Percentiles rank a stretch among this genome's conserved stretches.
Evolutionary conservation across 2,329 filamentous ascomycete genomes (phyloP).

Genomic region (Trichophyton rubrum): DNA sequence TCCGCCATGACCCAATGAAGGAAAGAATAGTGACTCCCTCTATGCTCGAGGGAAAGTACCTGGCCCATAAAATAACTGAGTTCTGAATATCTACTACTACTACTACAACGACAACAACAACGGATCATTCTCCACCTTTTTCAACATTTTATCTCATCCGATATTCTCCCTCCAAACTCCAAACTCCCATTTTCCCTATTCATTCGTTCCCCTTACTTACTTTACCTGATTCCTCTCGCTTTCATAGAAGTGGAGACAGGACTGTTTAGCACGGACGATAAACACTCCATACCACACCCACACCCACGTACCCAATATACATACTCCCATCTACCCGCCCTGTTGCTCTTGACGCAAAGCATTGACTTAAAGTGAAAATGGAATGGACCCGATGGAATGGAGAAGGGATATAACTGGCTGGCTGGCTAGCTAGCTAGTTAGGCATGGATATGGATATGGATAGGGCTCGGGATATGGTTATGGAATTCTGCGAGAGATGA

Average conservation of each 20-base stretch:
- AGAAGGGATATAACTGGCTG: no score
- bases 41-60: slow-evolving; percentile 1
- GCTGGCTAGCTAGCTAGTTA: no score
- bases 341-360: no score
- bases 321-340: no score
- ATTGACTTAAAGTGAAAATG: no score
- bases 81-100: neutral
- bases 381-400: no score
- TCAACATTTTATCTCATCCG: no score
- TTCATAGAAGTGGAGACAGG: neutral
- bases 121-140: neutral
- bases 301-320: no score
- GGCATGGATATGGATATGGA: neutral
- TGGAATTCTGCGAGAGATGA: neutral
- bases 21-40: neutral
- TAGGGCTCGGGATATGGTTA: neutral
- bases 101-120: neutral
- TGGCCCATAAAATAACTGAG: neutral
- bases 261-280: no score
- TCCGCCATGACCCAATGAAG: neutral
- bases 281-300: no score
- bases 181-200: no score
- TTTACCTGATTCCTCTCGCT: neutral
- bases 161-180: no score
- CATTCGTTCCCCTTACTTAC: neutral